Evolutionary conservation across 495 filamentous ascomycete species (phyloP).

Genomic region (Chaetomium cochliodes): DNA sequence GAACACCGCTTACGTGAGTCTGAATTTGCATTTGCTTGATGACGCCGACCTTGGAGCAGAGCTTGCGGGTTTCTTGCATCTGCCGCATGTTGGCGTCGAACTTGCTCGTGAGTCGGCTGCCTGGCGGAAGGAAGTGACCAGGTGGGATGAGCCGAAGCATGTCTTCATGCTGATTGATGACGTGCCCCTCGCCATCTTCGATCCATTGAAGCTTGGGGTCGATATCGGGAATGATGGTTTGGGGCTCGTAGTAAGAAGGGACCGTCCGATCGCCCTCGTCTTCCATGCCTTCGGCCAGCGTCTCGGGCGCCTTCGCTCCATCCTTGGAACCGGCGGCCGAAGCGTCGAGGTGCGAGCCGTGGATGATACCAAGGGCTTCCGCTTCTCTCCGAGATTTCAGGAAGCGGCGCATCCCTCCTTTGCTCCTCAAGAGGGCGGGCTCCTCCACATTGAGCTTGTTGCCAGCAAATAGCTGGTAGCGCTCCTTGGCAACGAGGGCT

Average conservation of each 20-base stretch:
- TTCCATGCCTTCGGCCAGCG: constrained; percentile 88
- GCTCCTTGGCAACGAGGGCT: constrained; percentile 74
- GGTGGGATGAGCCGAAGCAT: constrained; percentile 69
- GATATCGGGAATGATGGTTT: constrained; percentile 83
- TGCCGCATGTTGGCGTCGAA: constrained; percentile 89
- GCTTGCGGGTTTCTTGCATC: constrained; percentile 94
- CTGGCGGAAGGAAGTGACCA: constrained; percentile 74
- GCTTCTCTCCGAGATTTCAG: constrained; percentile 67
- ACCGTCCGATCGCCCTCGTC: constrained; percentile 74
- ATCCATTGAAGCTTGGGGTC: constrained; percentile 73
- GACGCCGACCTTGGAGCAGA: constrained; percentile 92
- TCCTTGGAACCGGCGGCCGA: constrained; percentile 44
- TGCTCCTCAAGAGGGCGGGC: constrained; percentile 77
- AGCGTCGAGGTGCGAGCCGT: constrained; percentile 44
- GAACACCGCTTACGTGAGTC: constrained; percentile 66
- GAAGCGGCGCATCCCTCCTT: constrained; percentile 67
- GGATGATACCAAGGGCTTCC: constrained; percentile 44
- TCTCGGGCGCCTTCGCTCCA: constrained; percentile 55
- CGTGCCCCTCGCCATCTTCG: constrained; percentile 80
- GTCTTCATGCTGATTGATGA: constrained; percentile 81
- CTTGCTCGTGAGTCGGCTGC: constrained; percentile 70
- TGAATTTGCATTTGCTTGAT: constrained; percentile 99
- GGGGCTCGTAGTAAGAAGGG: constrained; percentile 90
- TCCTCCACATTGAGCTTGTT: constrained; percentile 84
- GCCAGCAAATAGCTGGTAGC: constrained; percentile 79